A percentile compares a stretch with the other conserved stretches of the same genome.
Evolutionary conservation across 768 basidiomycete species (phyloP).

Genomic region (Lactarius vividus): DNA sequence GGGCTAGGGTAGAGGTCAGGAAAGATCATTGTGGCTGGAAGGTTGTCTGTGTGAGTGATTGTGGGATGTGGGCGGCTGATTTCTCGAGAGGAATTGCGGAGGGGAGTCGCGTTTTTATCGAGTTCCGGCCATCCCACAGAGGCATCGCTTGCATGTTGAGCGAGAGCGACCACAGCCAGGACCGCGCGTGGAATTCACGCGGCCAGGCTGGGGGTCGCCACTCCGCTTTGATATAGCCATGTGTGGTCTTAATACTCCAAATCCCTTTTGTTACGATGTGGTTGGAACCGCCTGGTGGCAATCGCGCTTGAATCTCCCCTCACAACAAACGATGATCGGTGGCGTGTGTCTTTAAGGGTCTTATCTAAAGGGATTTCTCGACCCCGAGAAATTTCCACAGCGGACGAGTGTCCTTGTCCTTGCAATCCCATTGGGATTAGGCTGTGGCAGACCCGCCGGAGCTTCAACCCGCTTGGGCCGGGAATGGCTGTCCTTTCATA

Average conservation of each 20-base stretch:
- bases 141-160: neutral
- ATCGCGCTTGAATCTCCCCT: neutral
- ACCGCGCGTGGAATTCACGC: neutral
- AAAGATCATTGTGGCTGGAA: neutral
- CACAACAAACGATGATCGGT: neutral
- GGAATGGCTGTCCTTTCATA: neutral
- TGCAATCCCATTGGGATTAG: neutral
- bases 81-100: neutral
- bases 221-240: neutral
- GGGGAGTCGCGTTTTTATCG: neutral
- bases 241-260: neutral
- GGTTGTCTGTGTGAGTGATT: neutral
- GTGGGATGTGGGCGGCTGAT: neutral
- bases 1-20: neutral
- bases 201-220: neutral
- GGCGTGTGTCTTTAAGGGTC: too few species aligned
- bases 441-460: neutral
- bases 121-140: neutral
- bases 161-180: neutral
- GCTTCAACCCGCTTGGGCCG: neutral
- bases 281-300: neutral
- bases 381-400: neutral
- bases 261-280: neutral
- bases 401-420: neutral
- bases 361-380: neutral